A percentile compares a stretch with the other conserved stretches of the same genome.
phyloP scores from a whole-genome alignment of 208 protist genomes.

The Crithidia bombi region DNA sequence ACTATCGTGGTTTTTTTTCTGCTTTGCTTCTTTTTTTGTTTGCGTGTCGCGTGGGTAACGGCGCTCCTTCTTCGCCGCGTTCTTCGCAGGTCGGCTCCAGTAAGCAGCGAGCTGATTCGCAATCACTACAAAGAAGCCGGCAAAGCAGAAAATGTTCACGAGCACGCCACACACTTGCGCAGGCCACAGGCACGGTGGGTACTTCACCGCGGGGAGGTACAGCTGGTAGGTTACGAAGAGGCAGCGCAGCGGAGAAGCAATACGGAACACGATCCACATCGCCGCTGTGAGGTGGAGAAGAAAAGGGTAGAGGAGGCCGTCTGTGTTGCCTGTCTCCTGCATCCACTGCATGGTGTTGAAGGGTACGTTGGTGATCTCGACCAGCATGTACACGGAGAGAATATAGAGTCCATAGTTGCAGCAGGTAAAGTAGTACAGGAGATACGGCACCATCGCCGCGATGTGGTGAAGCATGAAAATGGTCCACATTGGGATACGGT shows the following conservation, averaged over 20 bases:
- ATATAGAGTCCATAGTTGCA: conserved; percentile 53
- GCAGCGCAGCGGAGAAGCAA: conserved; percentile 35
- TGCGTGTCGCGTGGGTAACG: too few species aligned
- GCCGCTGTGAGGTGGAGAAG: conserved; percentile 38
- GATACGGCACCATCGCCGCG: conserved; percentile 51
- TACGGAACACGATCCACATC: conserved; percentile 53
- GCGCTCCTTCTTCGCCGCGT: not conserved
- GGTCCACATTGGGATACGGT: conserved; percentile 40
- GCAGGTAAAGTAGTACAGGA: conserved; percentile 43
- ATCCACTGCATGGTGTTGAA: conserved; percentile 43
- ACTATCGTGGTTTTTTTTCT: too few species aligned
- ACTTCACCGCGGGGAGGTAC: conserved; percentile 29
- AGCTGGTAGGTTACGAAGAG: conserved; percentile 37
- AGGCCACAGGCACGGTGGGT: conserved; percentile 36
- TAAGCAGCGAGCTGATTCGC: conserved; percentile 13
- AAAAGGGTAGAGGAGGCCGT: conserved; percentile 22
- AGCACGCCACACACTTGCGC: conserved; percentile 45
- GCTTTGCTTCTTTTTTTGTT: not conserved
- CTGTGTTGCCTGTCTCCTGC: conserved; percentile 35
- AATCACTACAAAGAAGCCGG: conserved; percentile 45
- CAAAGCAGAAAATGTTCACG: conserved; percentile 53
- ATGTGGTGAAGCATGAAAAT: conserved; percentile 49
- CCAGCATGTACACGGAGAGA: conserved; percentile 50
- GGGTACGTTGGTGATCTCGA: conserved; percentile 58
- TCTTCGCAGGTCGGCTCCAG: conserved; percentile 9